Evolutionary conservation across 192 early-diverging fungal species (phyloP).

Genomic region (Backusella psychrophila): DNA sequence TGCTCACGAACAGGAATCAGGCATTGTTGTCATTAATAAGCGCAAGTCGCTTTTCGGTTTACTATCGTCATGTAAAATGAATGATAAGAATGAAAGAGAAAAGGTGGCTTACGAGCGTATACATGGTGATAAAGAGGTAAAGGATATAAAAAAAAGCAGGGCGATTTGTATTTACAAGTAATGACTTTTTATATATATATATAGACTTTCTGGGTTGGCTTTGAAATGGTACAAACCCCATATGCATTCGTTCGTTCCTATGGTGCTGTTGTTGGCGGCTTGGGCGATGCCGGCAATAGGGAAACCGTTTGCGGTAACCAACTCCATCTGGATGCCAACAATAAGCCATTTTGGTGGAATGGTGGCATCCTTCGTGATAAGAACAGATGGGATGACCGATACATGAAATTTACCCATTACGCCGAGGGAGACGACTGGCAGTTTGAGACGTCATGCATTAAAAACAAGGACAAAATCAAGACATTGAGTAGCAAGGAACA

Average conservation of each 20-base stretch:
- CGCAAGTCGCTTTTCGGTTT: constrained; percentile 45
- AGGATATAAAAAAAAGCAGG: too few relatives aligned
- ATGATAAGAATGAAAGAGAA: constrained; percentile 49
- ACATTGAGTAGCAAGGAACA: constrained; percentile 4
- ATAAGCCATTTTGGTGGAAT: constrained; percentile 51
- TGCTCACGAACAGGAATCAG: constrained; percentile 63
- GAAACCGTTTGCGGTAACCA: constrained; percentile 43
- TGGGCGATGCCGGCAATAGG: constrained; percentile 28
- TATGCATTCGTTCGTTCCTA: constrained; percentile 47
- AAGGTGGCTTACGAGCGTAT: constrained; percentile 42
- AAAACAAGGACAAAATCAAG: constrained; percentile 32
- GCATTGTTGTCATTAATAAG: constrained; percentile 59
- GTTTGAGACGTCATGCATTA: constrained; percentile 39
- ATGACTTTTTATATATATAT: neutral
- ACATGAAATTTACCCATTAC: constrained; percentile 35
- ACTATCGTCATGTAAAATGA: constrained; percentile 55
- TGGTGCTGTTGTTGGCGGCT: constrained; percentile 53
- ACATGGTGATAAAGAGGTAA: constrained; percentile 67
- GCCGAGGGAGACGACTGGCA: constrained; percentile 45
- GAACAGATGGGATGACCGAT: constrained; percentile 32
- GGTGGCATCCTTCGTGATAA: constrained; percentile 50
- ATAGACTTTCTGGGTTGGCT: constrained; percentile 60
- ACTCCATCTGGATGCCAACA: constrained; percentile 40
- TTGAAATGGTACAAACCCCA: constrained; percentile 56
- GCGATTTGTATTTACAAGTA: too few relatives aligned